A percentile compares a stretch with the other conserved stretches of the same genome.
Conservation (phyloP, 2,329 filamentous ascomycete genomes). For the Geosmithia flava region DNA sequence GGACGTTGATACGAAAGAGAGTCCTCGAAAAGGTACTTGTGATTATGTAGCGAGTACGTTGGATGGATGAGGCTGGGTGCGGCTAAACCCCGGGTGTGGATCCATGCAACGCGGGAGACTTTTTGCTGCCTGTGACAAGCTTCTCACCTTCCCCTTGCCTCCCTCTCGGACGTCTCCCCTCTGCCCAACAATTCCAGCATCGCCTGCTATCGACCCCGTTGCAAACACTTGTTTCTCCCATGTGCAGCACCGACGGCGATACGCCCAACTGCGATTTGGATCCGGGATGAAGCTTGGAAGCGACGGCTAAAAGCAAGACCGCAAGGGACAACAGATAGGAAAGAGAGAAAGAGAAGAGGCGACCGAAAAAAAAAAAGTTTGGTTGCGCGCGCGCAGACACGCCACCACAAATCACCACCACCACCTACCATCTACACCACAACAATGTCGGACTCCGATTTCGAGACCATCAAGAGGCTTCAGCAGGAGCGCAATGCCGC, state of each 20-base stretch:
- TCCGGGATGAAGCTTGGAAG: slow-evolving; percentile 26
- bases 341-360: background rate
- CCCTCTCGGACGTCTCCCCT: slow-evolving; percentile 10
- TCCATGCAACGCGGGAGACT: slow-evolving; percentile 7
- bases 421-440: background rate
- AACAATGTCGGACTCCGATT: slow-evolving; percentile 67
- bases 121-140: slow-evolving; percentile 16
- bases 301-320: slow-evolving; percentile 10
- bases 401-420: background rate
- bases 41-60: background rate
- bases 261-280: slow-evolving; percentile 22
- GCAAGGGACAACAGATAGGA: background rate
- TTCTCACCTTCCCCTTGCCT: background rate
- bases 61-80: slow-evolving; percentile 1
- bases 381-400: background rate
- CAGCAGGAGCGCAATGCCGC: slow-evolving; percentile 86
- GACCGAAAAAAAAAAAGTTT: background rate
- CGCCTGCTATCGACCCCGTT: slow-evolving; percentile 5
- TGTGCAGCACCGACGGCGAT: slow-evolving; percentile 21
- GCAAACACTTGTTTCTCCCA: slow-evolving; percentile 12
- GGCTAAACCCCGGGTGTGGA: slow-evolving; percentile 18
- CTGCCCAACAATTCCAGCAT: slow-evolving; percentile 4
- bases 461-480: slow-evolving; percentile 75
- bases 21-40: background rate
- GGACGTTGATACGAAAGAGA: too few species aligned